These are phyloP conservation scores for Colletotrichum musae DNA, from an alignment of 2,329 filamentous ascomycete genomes.

Conservation along the genomic window DNA sequence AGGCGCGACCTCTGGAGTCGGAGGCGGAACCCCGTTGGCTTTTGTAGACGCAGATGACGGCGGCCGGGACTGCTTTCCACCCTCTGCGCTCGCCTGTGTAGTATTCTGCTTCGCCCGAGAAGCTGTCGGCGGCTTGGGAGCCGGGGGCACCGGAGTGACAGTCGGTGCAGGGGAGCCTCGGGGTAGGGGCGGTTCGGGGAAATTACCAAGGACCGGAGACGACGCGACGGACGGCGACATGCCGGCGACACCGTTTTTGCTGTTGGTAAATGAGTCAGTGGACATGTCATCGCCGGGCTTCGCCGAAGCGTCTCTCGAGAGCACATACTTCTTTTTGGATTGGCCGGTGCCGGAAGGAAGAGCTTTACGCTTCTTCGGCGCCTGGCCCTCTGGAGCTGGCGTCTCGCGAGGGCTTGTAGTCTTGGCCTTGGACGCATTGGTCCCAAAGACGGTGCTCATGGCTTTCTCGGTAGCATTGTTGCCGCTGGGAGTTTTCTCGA, in stretches of 20 bases:
- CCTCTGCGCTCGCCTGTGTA: conserved; percentile 71
- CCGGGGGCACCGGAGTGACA: conserved; percentile 18
- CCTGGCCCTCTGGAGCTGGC: conserved; percentile 70
- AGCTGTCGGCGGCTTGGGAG: conserved; percentile 62
- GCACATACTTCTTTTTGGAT: conserved; percentile 79
- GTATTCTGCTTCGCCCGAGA: conserved; percentile 84
- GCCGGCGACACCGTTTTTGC: conserved; percentile 58
- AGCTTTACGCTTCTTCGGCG: conserved; percentile 80
- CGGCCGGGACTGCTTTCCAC: conserved; percentile 65
- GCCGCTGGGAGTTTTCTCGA: conserved; percentile 75
- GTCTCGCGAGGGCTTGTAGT: conserved; percentile 78
- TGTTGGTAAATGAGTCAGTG: conserved; percentile 43
- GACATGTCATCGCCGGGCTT: background rate
- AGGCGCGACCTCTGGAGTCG: conserved; percentile 54
- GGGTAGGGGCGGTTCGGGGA: conserved; percentile 72
- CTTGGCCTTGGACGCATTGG: conserved; percentile 68
- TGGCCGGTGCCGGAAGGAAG: conserved; percentile 76
- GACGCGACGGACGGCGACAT: conserved; percentile 81
- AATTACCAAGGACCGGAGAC: conserved; percentile 80
- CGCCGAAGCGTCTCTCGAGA: background rate
- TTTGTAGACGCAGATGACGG: conserved; percentile 72
- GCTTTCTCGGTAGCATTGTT: conserved; percentile 75
- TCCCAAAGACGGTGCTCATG: conserved; percentile 71
- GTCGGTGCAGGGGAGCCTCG: conserved; percentile 73
- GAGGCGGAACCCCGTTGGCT: conserved; percentile 65